Conservation (phyloP, 1,139 yeast genomes). For the Yamadazyma atmosphaerica region DNA sequence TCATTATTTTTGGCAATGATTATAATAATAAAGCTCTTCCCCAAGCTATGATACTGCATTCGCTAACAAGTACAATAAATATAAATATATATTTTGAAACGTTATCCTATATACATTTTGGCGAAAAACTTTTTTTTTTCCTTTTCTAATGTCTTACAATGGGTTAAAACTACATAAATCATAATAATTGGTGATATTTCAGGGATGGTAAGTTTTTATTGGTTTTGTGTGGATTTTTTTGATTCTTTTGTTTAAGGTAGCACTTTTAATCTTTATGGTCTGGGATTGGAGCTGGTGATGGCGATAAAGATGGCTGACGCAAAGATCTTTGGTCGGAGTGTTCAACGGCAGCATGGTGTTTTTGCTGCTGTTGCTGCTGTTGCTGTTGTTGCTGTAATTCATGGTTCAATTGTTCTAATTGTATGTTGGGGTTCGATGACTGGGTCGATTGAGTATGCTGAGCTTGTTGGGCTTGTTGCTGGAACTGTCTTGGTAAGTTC, state of each 20-base stretch:
- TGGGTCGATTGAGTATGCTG: constrained; percentile 12
- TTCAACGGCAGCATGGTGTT: not conserved
- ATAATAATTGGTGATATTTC: not conserved
- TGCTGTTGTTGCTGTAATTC: constrained; percentile 12
- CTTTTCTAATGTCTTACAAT: constrained; percentile 1
- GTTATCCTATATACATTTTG: constrained; percentile 2
- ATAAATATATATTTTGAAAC: not conserved
- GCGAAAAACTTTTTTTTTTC: not conserved
- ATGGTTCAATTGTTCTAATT: constrained; percentile 17
- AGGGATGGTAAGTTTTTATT: not conserved
- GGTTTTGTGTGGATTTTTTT: not conserved
- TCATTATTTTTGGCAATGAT: constrained; percentile 29
- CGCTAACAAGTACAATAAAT: not conserved
- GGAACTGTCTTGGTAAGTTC: constrained; percentile 64
- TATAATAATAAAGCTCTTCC: constrained; percentile 27
- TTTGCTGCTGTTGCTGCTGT: not conserved
- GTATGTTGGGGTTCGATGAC: constrained; percentile 12
- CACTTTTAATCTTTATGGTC: not conserved
- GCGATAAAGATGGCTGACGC: not conserved
- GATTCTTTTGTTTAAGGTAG: not conserved
- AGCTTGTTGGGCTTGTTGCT: constrained; percentile 23
- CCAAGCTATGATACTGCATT: constrained; percentile 21
- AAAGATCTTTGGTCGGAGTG: not conserved
- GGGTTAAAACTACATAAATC: constrained; percentile 2
- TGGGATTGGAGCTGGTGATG: constrained; percentile 1